Evolutionary conservation across 345 rosid species (phyloP), one percentile per base, ranked within the genome.

Genomic region (Euphorbia peplus): DNA sequence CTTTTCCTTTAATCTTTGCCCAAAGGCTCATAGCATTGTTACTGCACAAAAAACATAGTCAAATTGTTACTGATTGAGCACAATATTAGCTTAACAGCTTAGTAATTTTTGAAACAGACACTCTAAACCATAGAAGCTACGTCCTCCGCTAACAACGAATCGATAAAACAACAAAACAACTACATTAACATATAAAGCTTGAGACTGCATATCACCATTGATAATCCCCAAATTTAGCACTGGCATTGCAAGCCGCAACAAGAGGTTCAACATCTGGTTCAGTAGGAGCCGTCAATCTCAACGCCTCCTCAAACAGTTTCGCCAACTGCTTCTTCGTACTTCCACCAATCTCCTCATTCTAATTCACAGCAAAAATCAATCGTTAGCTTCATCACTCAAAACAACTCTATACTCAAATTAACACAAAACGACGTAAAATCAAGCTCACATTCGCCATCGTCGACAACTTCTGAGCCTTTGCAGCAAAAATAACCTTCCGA

Each of bases 1-100:
- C 77, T 71, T 87, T 85, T 51, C 89, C 96, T 83, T 87, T 95
- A 5, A 95, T 80, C 56, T 82, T 78, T 35, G 95, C 73, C 86
- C 86, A 91, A 8, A 91, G 75, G 19, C 93, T 83, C 99, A 95
- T 91, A 55, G 99, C 99, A 81, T 91, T 90, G 70, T 91, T 91
- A 71, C 99, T 95, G 83, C 74, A 70, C 42, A 56, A 68, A 47
- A 67, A 15, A 50, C 66, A 26, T 4, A 5, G 51, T 44, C n/a
- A 21, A 15, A 24, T 10, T 8, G 46, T 56, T 15, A 0, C 37
- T 22, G 47, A 53, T 18, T 24, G 4, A 16, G 14, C 30, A 18
- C 53, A 53, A 22, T 2, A 39, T 19, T 8, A 42, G 41, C 42
- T 26, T 26, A 9, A 71, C n/a, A 52, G 22, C 58, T n/a, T n/a